These are phyloP conservation scores for Arthromyces matolae DNA, from an alignment of 768 basidiomycete species.

Conservation along the genomic window DNA sequence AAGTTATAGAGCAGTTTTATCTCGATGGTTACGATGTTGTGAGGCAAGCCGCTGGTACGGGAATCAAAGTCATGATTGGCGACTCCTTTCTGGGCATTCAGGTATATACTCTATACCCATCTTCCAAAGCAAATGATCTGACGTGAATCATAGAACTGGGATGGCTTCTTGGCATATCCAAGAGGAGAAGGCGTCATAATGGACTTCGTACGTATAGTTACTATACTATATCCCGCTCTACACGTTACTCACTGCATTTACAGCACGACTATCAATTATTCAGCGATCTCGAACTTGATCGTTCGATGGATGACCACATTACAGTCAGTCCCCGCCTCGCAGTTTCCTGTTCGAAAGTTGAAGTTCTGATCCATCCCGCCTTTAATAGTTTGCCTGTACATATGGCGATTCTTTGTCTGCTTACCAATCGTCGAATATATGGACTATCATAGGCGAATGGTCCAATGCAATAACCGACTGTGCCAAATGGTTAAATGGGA, in stretches of 20 bases:
- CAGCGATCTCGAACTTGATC: conserved; percentile 49
- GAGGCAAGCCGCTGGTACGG: conserved; percentile 41
- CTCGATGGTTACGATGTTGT: conserved; percentile 57
- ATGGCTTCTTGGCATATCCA: conserved; percentile 52
- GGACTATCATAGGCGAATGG: conserved; percentile 82
- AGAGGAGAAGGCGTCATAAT: conserved; percentile 56
- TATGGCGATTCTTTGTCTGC: conserved; percentile 40
- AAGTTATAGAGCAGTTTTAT: conserved; percentile 52
- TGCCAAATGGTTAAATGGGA: conserved; percentile 75
- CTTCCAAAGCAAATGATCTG: background rate
- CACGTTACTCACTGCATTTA: conserved; percentile 1
- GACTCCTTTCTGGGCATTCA: conserved; percentile 65
- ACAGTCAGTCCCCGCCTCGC: conserved; percentile 40
- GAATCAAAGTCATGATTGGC: conserved; percentile 64
- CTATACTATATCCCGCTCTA: background rate
- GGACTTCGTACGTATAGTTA: conserved; percentile 45
- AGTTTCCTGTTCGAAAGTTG: background rate
- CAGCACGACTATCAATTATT: conserved; percentile 78
- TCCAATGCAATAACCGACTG: conserved; percentile 73
- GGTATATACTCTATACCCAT: conserved; percentile 29
- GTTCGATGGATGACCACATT: conserved; percentile 56
- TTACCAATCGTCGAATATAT: conserved; percentile 54
- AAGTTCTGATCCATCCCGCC: background rate
- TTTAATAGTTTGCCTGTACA: conserved; percentile 49
- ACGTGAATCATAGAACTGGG: conserved; percentile 44